A percentile compares a stretch with the other conserved stretches of the same genome.
These are phyloP conservation scores for Xylariaceae sp. DNA, from an alignment of 2,329 filamentous ascomycete species.

Conservation along the genomic window DNA sequence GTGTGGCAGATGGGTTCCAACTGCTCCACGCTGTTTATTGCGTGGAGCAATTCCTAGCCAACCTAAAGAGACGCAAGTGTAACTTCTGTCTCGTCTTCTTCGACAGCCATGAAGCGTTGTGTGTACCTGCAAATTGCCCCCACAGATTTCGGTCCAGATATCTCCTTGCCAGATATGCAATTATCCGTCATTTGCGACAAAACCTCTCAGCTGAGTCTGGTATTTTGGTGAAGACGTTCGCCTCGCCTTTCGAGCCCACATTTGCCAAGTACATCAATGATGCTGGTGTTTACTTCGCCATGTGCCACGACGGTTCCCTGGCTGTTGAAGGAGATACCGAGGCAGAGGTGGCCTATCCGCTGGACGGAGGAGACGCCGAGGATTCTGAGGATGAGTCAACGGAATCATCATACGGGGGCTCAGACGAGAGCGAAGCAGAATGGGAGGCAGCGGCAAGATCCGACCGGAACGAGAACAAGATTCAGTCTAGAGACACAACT, in stretches of 20 bases:
- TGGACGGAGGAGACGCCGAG: not conserved
- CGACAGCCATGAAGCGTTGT: not conserved
- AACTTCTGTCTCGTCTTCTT: conserved; percentile 7
- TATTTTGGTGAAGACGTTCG: not conserved
- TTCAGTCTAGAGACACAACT: no score
- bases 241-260: not conserved
- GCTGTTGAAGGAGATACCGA: not conserved
- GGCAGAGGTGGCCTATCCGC: not conserved
- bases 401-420: no score
- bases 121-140: not conserved
- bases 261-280: not conserved
- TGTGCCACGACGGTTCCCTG: not conserved
- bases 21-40: not conserved
- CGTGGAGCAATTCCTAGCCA: not conserved
- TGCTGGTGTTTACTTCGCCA: not conserved
- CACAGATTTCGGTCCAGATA: not conserved
- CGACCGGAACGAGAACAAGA: no score
- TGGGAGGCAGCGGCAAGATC: no score
- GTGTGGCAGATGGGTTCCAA: not conserved
- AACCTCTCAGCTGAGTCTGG: not conserved
- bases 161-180: not conserved
- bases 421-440: no score
- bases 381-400: not conserved
- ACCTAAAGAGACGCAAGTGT: not conserved
- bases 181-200: not conserved